Percentiles rank a stretch among this genome's conserved stretches.
Evolutionary conservation across 176 grass and related monocot species (phyloP).

Genomic region (Rhynchospora pubera): DNA sequence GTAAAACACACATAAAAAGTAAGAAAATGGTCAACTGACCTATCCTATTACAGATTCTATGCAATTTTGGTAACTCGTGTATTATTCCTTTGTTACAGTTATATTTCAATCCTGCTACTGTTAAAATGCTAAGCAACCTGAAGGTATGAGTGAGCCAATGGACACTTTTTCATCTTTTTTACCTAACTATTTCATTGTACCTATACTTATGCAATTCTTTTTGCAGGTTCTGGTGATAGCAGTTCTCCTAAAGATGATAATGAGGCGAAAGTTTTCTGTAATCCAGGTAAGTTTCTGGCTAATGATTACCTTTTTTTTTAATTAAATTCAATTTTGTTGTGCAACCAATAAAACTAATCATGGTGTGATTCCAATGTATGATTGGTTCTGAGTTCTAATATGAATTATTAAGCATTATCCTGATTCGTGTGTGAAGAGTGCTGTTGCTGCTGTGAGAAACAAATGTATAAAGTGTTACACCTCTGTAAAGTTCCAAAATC

Average conservation of each 20-base stretch:
- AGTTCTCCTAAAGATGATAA: conserved; percentile 90
- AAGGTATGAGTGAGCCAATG: conserved; percentile 48
- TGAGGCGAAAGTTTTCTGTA: conserved; percentile 75
- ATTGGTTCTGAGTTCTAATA: neutral
- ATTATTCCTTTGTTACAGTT: conserved; percentile 48
- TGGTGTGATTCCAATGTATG: neutral
- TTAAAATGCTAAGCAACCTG: conserved; percentile 98
- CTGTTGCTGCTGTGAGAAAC: neutral
- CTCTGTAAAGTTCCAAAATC: neutral
- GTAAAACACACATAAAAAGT: neutral
- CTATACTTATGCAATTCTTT: conserved; percentile 19
- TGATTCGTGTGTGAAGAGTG: neutral
- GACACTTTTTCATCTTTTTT: conserved; percentile 14
- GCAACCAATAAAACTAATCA: neutral
- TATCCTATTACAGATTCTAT: neutral
- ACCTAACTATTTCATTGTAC: conserved; percentile 24
- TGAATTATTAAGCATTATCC: neutral
- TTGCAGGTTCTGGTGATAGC: conserved; percentile 91
- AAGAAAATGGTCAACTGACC: neutral
- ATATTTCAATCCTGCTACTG: conserved; percentile 97
- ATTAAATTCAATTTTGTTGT: neutral
- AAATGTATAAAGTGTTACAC: neutral
- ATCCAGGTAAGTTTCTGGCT: conserved; percentile 63
- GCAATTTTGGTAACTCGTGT: conserved; percentile 13
- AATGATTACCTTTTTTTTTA: neutral